Percentiles rank a stretch among this genome's conserved stretches.
Conservation (phyloP, 2,329 filamentous ascomycete genomes). For the Akanthomyces muscarius region DNA sequence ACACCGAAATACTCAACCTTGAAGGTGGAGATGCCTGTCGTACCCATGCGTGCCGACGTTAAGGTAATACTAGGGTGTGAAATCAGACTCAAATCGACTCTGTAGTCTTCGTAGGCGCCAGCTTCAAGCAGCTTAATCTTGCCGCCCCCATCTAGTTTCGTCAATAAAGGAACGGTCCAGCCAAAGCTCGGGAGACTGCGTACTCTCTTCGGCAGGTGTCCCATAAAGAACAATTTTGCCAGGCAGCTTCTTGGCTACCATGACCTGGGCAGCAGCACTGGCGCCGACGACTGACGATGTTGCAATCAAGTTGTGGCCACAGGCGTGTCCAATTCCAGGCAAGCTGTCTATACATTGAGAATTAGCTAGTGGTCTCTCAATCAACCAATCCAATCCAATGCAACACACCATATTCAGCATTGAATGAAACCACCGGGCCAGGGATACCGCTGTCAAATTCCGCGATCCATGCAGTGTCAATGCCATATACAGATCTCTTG, state of each 20-base stretch:
- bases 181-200: background rate
- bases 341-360: constrained; percentile 46
- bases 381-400: constrained; percentile 38
- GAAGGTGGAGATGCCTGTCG: constrained; percentile 47
- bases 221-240: constrained; percentile 46
- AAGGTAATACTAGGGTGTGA: constrained; percentile 32
- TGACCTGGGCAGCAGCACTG: constrained; percentile 42
- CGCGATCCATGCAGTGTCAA: constrained; percentile 43
- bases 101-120: constrained; percentile 38
- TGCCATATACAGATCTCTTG: constrained; percentile 36
- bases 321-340: constrained; percentile 48
- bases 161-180: background rate
- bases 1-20: constrained; percentile 50
- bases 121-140: constrained; percentile 44
- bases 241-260: constrained; percentile 37
- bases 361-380: constrained; percentile 37
- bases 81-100: constrained; percentile 30
- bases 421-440: constrained; percentile 39
- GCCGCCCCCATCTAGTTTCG: constrained; percentile 36
- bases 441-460: constrained; percentile 34
- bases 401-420: constrained; percentile 36
- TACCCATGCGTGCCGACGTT: constrained; percentile 46
- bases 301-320: constrained; percentile 53
- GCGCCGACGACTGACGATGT: constrained; percentile 44
- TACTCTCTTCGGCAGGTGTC: constrained; percentile 51